Base-by-base conservation (phyloP, 2,329 filamentous ascomycete genomes). In the Helotiales sp. region DNA sequence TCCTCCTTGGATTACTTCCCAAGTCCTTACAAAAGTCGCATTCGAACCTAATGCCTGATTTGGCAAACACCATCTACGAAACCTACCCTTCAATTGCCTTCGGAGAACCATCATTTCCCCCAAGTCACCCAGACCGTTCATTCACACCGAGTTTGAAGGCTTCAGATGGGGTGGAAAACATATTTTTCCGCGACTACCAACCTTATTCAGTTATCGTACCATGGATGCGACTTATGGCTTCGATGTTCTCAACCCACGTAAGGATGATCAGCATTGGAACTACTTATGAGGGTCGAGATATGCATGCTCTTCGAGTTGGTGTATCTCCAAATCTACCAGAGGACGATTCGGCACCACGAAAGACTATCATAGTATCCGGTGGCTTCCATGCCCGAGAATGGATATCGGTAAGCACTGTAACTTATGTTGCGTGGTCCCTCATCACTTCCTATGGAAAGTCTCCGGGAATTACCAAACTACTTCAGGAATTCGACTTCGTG, bases 311-410 rank as follows among this genome's bases (percentile, higher is more conserved):
- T 22, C 86, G 89, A 59, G 81, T 98, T 3, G 91, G 93, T 17
- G 81, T 82, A 1, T 76, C 80, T 55, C 75, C 80, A 67, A 77
- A 78, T 70, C 66, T 77, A 46, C 68, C 77, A 54, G 69, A 80
- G 27, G 73, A 80, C 6, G 67, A 75, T 2, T 69, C 73, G 3
- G 68, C 70, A 12, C 80, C 78, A 5, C 84, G 90, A 50, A 91
- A 91, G 71, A 93, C 90, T 0, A 85, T 96, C 56, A 78, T 96
- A 51, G 79, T 99, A 19, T 87, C 87, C 3, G 95, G 91, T 54
- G 93, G 93, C 49, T 81, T 90, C n/a, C 95, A 98, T 73, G 93
- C 93, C 2, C 85, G 95, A 34, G 95, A 99, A 78, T 99, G 95
- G 95, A 96, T 99, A 64, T 91, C 91, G 47, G 92, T 89, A 0